These are phyloP conservation scores for Venturia nashicola DNA, from an alignment of 2,329 filamentous ascomycete genomes.

Conservation along the genomic window DNA sequence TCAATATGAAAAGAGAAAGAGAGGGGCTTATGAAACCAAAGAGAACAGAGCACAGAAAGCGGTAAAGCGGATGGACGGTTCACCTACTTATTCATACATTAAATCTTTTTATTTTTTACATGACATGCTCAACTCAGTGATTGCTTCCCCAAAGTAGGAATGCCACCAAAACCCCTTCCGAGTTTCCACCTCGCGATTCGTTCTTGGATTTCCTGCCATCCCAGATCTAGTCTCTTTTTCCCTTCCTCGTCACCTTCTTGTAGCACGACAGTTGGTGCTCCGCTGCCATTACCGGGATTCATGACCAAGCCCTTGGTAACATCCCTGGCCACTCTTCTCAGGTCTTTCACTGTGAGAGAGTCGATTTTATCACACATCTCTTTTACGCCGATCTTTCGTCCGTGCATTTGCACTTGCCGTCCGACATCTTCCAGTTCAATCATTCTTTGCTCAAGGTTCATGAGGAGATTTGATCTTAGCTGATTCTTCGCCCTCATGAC, in stretches of 20 bases:
- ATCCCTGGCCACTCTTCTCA: slow-evolving; percentile 66
- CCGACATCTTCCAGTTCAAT: slow-evolving; percentile 95
- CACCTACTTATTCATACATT: neutral
- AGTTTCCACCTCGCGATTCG: slow-evolving; percentile 74
- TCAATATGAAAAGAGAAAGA: too few relatives aligned
- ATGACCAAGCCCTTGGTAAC: slow-evolving; percentile 66
- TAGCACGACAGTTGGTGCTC: slow-evolving; percentile 84
- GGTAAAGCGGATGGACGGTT: neutral
- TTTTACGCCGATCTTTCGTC: slow-evolving; percentile 75
- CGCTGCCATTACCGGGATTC: slow-evolving; percentile 67
- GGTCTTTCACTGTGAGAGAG: slow-evolving; percentile 62
- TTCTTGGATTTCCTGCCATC: slow-evolving; percentile 84
- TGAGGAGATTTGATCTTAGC: slow-evolving; percentile 74
- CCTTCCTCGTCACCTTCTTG: slow-evolving; percentile 77
- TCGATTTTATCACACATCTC: slow-evolving; percentile 92
- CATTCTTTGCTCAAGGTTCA: slow-evolving; percentile 97
- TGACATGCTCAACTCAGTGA: neutral
- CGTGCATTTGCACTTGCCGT: slow-evolving; percentile 92
- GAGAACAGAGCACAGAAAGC: too few relatives aligned
- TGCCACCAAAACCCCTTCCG: slow-evolving; percentile 41
- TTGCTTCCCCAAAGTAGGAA: neutral
- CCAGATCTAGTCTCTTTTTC: slow-evolving; percentile 49
- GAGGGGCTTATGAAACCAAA: too few relatives aligned
- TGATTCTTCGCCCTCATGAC: slow-evolving; percentile 95
- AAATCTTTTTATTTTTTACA: neutral